These are phyloP conservation scores for Rugonectria rugulosa DNA, from an alignment of 2,329 filamentous ascomycete genomes.

Conservation along the genomic window DNA sequence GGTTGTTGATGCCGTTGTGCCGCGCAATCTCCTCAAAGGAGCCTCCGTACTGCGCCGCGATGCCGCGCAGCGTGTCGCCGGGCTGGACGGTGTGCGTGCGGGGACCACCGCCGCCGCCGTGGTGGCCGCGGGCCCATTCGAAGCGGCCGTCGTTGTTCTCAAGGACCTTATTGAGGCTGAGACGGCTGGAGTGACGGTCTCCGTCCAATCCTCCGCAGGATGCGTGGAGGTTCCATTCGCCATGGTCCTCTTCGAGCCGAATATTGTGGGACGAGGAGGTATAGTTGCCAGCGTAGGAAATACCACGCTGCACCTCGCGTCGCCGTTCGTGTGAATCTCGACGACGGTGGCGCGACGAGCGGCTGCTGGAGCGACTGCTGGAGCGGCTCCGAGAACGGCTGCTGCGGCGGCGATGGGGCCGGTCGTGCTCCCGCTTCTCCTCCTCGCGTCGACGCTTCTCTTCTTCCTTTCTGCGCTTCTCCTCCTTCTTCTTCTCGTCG, in stretches of 20 bases:
- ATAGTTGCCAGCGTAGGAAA: slow-evolving; percentile 44
- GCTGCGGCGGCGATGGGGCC: slow-evolving; percentile 21
- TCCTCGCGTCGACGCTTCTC: slow-evolving; percentile 14
- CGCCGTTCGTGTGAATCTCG: neutral
- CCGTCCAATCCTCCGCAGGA: slow-evolving; percentile 45
- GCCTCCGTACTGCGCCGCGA: slow-evolving; percentile 43
- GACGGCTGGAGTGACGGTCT: slow-evolving; percentile 42
- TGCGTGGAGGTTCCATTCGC: slow-evolving; percentile 45
- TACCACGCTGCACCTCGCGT: slow-evolving; percentile 22
- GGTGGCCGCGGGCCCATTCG: slow-evolving; percentile 41
- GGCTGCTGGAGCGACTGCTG: slow-evolving; percentile 8
- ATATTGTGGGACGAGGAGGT: slow-evolving; percentile 46
- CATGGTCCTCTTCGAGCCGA: slow-evolving; percentile 44
- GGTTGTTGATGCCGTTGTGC: slow-evolving; percentile 49
- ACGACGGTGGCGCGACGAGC: neutral
- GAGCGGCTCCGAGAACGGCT: slow-evolving; percentile 11
- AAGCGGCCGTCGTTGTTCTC: slow-evolving; percentile 48
- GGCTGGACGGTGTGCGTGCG: slow-evolving; percentile 47
- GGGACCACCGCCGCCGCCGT: slow-evolving; percentile 26
- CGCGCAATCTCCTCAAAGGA: slow-evolving; percentile 50
- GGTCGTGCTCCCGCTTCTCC: slow-evolving; percentile 20
- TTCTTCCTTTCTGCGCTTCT: slow-evolving; percentile 27
- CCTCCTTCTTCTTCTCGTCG: slow-evolving; percentile 43
- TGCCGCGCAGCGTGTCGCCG: slow-evolving; percentile 51
- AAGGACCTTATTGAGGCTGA: slow-evolving; percentile 47